phyloP scores from a whole-genome alignment of 768 basidiomycete species.

The Paxillus involutus region DNA sequence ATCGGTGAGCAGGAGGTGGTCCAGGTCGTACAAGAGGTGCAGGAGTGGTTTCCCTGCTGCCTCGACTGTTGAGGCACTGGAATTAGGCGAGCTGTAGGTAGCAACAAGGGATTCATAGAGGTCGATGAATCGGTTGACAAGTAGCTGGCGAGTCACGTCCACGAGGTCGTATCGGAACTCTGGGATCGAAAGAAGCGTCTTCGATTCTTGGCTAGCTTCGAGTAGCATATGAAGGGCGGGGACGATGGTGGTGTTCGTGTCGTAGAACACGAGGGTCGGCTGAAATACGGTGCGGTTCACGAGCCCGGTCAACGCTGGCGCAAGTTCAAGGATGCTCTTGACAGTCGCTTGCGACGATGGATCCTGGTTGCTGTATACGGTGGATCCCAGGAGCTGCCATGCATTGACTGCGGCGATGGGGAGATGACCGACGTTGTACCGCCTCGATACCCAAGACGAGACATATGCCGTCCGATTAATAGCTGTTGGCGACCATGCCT shows the following conservation, averaged over 20 bases:
- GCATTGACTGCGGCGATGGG: conserved; percentile 29
- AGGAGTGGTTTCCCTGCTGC: conserved; percentile 29
- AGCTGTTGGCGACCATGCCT: conserved; percentile 38
- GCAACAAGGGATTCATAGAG: conserved; percentile 31
- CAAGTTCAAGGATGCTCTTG: conserved; percentile 39
- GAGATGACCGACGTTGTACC: conserved; percentile 30
- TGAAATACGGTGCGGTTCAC: conserved; percentile 33
- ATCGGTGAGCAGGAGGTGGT: conserved; percentile 33
- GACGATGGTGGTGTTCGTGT: conserved; percentile 57
- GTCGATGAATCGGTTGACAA: conserved; percentile 38
- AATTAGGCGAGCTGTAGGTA: conserved; percentile 24
- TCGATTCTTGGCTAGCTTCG: conserved; percentile 23
- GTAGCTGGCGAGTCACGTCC: conserved; percentile 38
- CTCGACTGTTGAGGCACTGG: conserved; percentile 20
- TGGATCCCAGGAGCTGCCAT: conserved; percentile 36
- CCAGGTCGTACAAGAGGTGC: conserved; percentile 33
- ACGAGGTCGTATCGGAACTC: conserved; percentile 42
- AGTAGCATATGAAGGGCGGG: conserved; percentile 75
- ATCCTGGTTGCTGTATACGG: conserved; percentile 40
- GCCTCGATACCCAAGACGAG: conserved; percentile 34
- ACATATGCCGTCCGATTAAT: conserved; percentile 34
- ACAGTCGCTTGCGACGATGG: conserved; percentile 31
- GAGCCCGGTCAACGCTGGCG: conserved; percentile 34
- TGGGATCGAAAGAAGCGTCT: conserved; percentile 19
- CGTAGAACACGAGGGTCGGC: conserved; percentile 35